Percentiles rank a stretch among this genome's conserved stretches.
Evolutionary conservation across 208 protist species (phyloP).

Genomic region (Leishmania arabica): DNA sequence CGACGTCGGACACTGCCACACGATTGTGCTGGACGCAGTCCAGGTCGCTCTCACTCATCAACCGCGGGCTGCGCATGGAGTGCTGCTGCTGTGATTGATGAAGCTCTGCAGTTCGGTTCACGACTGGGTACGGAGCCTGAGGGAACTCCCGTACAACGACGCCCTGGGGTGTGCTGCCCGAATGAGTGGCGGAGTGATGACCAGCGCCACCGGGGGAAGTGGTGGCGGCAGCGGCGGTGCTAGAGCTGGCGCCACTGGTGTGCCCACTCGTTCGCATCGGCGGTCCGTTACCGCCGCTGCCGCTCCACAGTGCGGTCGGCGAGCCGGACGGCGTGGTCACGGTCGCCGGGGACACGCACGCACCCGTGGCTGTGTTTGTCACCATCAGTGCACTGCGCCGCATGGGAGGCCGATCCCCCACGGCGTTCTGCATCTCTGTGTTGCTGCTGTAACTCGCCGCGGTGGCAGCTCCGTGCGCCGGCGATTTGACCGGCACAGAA

Average conservation of each 20-base stretch:
- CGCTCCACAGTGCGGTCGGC: slow-evolving; percentile 8
- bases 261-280: not conserved
- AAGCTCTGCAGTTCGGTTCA: not conserved
- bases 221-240: not conserved
- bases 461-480: not conserved
- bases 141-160: slow-evolving; percentile 7
- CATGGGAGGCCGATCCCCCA: slow-evolving; percentile 3
- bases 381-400: slow-evolving; percentile 34
- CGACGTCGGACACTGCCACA: slow-evolving; percentile 50
- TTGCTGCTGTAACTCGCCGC: not conserved
- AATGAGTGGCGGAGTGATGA: not conserved
- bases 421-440: not conserved
- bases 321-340: slow-evolving; percentile 19
- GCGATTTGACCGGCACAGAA: not conserved
- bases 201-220: not conserved
- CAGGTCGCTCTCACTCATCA: slow-evolving; percentile 21
- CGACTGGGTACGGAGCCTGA: not conserved
- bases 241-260: not conserved
- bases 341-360: slow-evolving; percentile 19
- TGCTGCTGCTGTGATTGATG: not conserved
- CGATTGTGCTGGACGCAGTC: slow-evolving; percentile 57
- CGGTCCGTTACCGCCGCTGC: not conserved
- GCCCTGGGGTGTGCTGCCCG: not conserved
- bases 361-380: slow-evolving; percentile 41
- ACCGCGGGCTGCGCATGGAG: slow-evolving; percentile 1